Evolutionary conservation across 106 monocot genomes (phyloP), one percentile per base, ranked within the genome.

Genomic region (Apostasia ramifera): DNA sequence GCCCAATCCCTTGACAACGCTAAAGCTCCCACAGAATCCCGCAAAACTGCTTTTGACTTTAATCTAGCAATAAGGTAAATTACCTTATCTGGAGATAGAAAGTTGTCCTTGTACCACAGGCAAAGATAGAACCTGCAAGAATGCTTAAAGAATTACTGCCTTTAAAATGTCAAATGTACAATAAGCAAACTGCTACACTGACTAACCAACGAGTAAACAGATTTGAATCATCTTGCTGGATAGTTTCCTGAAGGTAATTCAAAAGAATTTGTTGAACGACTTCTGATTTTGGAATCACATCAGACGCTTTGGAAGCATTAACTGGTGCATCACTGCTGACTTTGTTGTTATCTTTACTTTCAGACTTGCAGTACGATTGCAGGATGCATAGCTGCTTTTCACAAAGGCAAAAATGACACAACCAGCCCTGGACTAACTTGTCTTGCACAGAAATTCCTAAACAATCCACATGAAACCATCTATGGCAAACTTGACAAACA

Each of bases 91-190:
- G 83, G 77, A 61, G 81, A 83, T 55, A 69, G 76, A 55, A 85
- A 74, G 66, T 80, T 85, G 72, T 90, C 90, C 77, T 98, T 98
- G 70, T 90, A 85, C 98, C 98, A 98, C 10, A 77, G 45, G 74
- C 86, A 98, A 47, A 93, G 84, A 73, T 98, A 85, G 67, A 93
- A 98, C 98, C 98, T 98, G 76, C 74, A 86, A 39, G 83, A 15
- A 73, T 50, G 40, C 48, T 49, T 48, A 69, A 37, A 45, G 5
- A 44, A 73, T 54, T 74, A 53, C 62, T 52, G 45, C 6, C 53
- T 37, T 57, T 61, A 42, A 61, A 72, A 48, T 14, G 14, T 70
- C 11, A 68, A 68, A 40, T 9, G 45, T 44, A 43, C 65, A 48
- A 45, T 40, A 5, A 50, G 43, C 39, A 6, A 67, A 59, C 51